phyloP scores from a whole-genome alignment of 2,329 filamentous ascomycete species.

The Paracoccidioides lutzii region DNA sequence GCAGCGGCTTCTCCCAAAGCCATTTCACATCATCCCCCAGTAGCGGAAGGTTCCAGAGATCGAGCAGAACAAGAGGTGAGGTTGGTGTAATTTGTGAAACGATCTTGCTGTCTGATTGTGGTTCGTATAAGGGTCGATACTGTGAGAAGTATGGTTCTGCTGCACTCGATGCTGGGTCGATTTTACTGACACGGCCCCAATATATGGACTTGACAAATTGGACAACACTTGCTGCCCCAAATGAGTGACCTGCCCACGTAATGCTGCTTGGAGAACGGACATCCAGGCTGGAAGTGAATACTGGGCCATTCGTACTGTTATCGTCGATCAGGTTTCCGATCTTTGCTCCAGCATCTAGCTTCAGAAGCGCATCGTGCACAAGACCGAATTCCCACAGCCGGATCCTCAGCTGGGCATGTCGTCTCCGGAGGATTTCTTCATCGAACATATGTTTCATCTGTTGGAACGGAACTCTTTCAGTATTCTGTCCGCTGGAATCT shows the following conservation, averaged over 20 bases:
- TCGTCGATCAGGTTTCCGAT: constrained; percentile 16
- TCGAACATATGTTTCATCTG: constrained; percentile 48
- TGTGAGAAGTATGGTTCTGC: constrained; percentile 22
- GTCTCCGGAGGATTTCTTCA: constrained; percentile 51
- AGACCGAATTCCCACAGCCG: constrained; percentile 68
- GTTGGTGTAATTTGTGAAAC: constrained; percentile 53
- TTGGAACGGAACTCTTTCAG: constrained; percentile 22
- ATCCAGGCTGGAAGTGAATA: constrained; percentile 49
- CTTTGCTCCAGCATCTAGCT: constrained; percentile 46
- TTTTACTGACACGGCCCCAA: constrained; percentile 43
- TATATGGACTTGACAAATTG: constrained; percentile 71
- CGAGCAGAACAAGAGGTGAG: constrained; percentile 56
- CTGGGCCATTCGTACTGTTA: constrained; percentile 25
- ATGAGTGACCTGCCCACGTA: constrained; percentile 67
- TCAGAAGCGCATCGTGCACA: constrained; percentile 53
- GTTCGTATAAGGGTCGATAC: constrained; percentile 48
- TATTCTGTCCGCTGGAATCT: constrained; percentile 19
- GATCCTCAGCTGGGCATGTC: constrained; percentile 61
- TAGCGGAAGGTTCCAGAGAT: constrained; percentile 69
- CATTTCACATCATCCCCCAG: constrained; percentile 48
- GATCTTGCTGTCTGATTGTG: constrained; percentile 43
- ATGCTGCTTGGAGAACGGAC: constrained; percentile 60
- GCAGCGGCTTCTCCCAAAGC: constrained; percentile 61
- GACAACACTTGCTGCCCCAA: constrained; percentile 60
- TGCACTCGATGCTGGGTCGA: constrained; percentile 11